Conservation (phyloP, 148 eudicot genomes). For the Fagopyrum esculentum region DNA sequence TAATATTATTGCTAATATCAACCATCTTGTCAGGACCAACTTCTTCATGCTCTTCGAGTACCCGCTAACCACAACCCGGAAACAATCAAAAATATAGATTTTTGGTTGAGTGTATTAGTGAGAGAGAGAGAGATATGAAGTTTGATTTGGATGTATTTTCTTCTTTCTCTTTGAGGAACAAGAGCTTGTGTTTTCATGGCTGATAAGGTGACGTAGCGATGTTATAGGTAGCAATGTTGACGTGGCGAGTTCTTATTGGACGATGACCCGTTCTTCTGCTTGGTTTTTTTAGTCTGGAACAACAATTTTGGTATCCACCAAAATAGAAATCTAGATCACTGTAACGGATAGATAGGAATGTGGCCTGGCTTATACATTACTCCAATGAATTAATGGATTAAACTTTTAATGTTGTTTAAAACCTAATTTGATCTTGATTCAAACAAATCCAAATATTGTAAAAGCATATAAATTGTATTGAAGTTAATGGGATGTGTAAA, state of each 20-base stretch:
- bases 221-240: neutral
- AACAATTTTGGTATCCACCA: neutral
- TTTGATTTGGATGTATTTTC: neutral
- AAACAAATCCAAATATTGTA: too few species aligned
- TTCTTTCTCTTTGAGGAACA: neutral
- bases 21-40: neutral
- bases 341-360: too few species aligned
- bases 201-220: neutral
- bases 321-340: too few species aligned
- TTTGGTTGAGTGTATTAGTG: neutral
- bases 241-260: neutral
- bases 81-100: neutral
- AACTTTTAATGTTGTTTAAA: too few species aligned
- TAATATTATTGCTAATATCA: constrained; percentile 18
- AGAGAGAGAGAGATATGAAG: neutral
- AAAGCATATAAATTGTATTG: too few species aligned
- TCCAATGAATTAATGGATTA: too few species aligned
- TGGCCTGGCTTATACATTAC: too few species aligned
- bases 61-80: neutral
- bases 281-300: neutral
- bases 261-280: neutral
- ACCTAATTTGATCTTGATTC: too few species aligned
- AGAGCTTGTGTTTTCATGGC: neutral
- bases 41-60: neutral
- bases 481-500: too few species aligned